Conservation (phyloP, 2,329 filamentous ascomycete species). For the Zymoseptoria passerinii region DNA sequence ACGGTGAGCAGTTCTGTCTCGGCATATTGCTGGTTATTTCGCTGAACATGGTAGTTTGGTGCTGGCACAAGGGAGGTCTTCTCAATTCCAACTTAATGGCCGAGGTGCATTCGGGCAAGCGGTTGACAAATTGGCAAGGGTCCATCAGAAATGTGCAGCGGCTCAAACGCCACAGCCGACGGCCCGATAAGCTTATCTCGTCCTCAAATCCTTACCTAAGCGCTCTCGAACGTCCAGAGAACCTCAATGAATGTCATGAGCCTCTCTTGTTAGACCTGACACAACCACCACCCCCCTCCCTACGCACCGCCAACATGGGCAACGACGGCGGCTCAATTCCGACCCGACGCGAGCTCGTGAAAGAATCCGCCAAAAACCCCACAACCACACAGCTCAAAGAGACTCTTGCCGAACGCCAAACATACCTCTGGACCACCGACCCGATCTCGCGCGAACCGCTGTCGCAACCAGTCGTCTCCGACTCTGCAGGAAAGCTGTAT, state of each 20-base stretch:
- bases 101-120: not conserved
- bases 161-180: not conserved
- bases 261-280: too few relatives aligned
- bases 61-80: not conserved
- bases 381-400: slow-evolving; percentile 85
- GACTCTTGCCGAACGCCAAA: slow-evolving; percentile 72
- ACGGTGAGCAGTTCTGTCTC: not conserved
- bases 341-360: slow-evolving; percentile 90
- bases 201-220: not conserved
- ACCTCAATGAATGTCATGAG: too few relatives aligned
- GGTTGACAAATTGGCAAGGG: not conserved
- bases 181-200: not conserved
- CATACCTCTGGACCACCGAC: slow-evolving; percentile 79
- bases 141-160: not conserved
- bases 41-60: not conserved
- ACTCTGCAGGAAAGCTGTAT: slow-evolving; percentile 76
- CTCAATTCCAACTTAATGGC: not conserved
- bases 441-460: slow-evolving; percentile 75
- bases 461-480: slow-evolving; percentile 69
- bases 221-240: not conserved
- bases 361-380: slow-evolving; percentile 75
- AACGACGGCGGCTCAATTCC: slow-evolving; percentile 96
- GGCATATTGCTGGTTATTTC: not conserved
- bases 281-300: not conserved
- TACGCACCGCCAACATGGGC: slow-evolving; percentile 56